Evolutionary conservation across 1,284 basidiomycete species (phyloP).

Genomic region (Prillingera fragicola): DNA sequence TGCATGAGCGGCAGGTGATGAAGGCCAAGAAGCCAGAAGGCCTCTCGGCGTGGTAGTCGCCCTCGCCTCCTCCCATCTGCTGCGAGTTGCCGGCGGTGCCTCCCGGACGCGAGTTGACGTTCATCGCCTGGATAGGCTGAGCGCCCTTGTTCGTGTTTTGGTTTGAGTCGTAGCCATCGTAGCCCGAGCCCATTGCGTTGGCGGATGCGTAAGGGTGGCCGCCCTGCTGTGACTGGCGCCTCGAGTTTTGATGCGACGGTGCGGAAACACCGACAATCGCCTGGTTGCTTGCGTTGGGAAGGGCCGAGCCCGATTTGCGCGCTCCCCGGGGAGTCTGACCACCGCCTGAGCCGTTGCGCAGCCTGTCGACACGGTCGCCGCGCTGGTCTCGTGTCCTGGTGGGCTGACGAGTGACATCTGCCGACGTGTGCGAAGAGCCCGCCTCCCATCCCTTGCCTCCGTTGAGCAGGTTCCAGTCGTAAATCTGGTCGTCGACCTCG

Average conservation of each 20-base stretch:
- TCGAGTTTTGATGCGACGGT: conserved; percentile 37
- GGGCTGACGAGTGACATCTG: conserved; percentile 34
- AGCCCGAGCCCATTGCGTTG: conserved; percentile 6
- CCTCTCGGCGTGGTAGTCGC: conserved; percentile 34
- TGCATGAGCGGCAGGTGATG: conserved; percentile 42
- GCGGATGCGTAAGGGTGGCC: conserved; percentile 45
- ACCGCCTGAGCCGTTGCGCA: conserved; percentile 39
- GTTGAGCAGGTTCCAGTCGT: conserved; percentile 86
- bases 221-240: conserved; percentile 42
- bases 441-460: conserved; percentile 93
- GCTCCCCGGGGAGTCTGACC: conserved; percentile 26
- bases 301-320: conserved; percentile 41
- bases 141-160: conserved; percentile 12
- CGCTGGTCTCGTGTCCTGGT: conserved; percentile 36
- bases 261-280: conserved; percentile 46
- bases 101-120: conserved; percentile 33
- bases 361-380: conserved; percentile 48
- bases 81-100: conserved; percentile 34
- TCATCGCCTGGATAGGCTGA: conserved; percentile 40
- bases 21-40: conserved; percentile 41
- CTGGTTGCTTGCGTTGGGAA: conserved; percentile 47
- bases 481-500: conserved; percentile 80
- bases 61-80: conserved; percentile 41
- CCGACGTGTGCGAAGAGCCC: conserved; percentile 46
- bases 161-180: conserved; percentile 37